These are phyloP conservation scores for Sporothrix dimorphospora DNA, from an alignment of 2,329 filamentous ascomycete genomes.

Conservation along the genomic window DNA sequence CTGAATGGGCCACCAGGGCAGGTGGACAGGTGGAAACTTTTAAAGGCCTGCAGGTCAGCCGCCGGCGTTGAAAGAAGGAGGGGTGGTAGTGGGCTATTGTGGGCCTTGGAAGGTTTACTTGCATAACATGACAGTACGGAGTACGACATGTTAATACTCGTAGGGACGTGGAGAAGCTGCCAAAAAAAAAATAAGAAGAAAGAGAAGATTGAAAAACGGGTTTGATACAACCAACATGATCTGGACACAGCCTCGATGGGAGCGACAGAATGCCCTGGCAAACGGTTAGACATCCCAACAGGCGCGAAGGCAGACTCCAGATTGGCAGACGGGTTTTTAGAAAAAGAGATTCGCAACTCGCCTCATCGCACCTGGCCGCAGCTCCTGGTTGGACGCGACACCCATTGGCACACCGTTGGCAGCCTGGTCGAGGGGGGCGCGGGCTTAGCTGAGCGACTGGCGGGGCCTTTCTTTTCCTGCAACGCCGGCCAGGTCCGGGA, in stretches of 20 bases:
- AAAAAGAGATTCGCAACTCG: neutral
- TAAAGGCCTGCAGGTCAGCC: neutral
- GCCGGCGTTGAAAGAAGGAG: neutral
- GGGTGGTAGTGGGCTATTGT: constrained; percentile 6
- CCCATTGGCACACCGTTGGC: neutral
- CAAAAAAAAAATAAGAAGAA: neutral
- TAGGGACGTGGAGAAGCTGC: neutral
- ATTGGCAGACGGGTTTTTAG: neutral
- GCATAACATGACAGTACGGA: no score
- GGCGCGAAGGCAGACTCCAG: neutral
- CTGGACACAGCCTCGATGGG: neutral
- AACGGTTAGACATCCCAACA: neutral
- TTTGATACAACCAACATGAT: neutral
- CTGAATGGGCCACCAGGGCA: neutral
- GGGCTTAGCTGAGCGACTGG: constrained; percentile 11
- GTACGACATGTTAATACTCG: no score
- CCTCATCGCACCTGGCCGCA: neutral
- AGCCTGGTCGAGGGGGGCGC: neutral
- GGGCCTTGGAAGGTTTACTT: neutral
- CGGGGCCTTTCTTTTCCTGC: neutral
- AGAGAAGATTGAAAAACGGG: neutral
- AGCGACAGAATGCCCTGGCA: no score
- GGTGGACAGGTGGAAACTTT: neutral
- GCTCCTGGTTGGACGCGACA: neutral
- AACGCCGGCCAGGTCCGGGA: neutral